These are phyloP conservation scores for Trichophaea hybrida DNA, from an alignment of 2,329 filamentous ascomycete species.

Conservation along the genomic window DNA sequence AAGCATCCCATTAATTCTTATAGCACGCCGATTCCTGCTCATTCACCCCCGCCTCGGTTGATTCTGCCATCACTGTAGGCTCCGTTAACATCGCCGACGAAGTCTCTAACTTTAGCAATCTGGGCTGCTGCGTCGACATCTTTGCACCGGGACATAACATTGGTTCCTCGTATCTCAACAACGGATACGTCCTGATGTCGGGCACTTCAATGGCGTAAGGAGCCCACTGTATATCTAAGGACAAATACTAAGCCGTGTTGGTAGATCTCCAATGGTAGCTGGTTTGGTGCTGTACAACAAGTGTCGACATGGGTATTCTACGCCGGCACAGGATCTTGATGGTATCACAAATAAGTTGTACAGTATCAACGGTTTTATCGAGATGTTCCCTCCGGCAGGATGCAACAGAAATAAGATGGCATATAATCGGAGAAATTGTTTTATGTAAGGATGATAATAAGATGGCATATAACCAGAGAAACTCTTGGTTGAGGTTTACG, in stretches of 20 bases:
- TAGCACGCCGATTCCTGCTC: slow-evolving; percentile 11
- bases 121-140: slow-evolving; percentile 39
- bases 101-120: slow-evolving; percentile 37
- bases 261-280: slow-evolving; percentile 36
- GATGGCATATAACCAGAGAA: no score
- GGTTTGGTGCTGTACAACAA: slow-evolving; percentile 45
- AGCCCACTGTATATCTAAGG: background rate
- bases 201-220: slow-evolving; percentile 37
- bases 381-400: background rate
- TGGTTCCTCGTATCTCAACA: slow-evolving; percentile 35
- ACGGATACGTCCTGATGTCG: slow-evolving; percentile 32
- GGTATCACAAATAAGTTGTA: background rate
- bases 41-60: slow-evolving; percentile 30
- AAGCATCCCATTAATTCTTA: background rate
- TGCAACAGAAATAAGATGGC: background rate
- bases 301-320: slow-evolving; percentile 3
- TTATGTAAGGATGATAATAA: no score
- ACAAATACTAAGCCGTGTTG: background rate
- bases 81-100: slow-evolving; percentile 29
- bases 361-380: background rate
- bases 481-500: no score
- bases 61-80: slow-evolving; percentile 32
- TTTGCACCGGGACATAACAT: slow-evolving; percentile 42
- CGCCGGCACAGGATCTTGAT: slow-evolving; percentile 1
- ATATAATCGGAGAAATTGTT: background rate